Evolutionary conservation across 2,329 filamentous ascomycete genomes (phyloP).

Genomic region (Cladosporium colombiae): DNA sequence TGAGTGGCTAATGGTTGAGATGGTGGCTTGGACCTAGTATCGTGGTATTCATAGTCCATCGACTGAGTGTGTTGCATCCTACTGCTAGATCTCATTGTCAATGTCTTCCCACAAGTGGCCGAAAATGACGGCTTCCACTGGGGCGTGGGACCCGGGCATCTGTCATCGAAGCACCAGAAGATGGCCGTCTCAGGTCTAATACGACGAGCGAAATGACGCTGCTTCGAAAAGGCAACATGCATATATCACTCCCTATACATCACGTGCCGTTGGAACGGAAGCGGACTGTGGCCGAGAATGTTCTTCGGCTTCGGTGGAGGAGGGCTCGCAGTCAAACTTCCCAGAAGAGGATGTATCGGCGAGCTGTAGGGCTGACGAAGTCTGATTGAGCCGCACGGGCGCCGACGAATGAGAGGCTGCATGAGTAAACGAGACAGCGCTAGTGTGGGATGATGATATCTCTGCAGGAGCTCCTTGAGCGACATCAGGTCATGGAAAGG

Average conservation of each 20-base stretch:
- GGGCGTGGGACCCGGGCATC: neutral
- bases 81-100: neutral
- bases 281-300: neutral
- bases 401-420: neutral
- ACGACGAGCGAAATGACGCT: neutral
- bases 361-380: slow-evolving; percentile 13
- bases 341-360: neutral
- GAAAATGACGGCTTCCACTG: no score
- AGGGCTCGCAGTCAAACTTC: neutral
- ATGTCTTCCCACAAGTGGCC: neutral
- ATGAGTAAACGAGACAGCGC: slow-evolving; percentile 12
- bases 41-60: neutral
- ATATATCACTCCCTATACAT: neutral
- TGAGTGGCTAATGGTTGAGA: neutral
- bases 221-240: neutral
- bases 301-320: neutral
- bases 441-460: slow-evolving; percentile 3
- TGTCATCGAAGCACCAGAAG: neutral
- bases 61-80: neutral
- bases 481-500: neutral
- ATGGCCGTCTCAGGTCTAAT: neutral
- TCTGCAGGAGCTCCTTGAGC: neutral
- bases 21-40: neutral
- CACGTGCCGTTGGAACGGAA: neutral
- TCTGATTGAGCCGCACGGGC: slow-evolving; percentile 18